Base-by-base conservation (phyloP, 1,284 basidiomycete genomes). In the Meira nashicola region DNA sequence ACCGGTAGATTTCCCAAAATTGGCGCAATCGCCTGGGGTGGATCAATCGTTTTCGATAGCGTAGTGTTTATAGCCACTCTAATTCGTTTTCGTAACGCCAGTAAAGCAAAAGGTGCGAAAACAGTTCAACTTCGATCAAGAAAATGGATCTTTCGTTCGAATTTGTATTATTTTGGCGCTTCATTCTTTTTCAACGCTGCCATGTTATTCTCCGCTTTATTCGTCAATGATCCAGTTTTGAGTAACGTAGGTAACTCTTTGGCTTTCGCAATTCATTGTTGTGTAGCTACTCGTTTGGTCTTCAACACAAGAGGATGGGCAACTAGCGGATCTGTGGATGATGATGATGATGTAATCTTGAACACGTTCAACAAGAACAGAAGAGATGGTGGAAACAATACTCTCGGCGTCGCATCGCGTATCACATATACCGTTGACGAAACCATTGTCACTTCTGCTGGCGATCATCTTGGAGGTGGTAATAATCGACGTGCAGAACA, bases 241-340 rank as follows among this genome's bases (percentile, higher is more conserved):
- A 48, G 46, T 48, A n/a, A 48, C 46, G 12, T 48, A 2, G 46
- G 46, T 21, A 21, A n/a, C 21, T 25, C 25, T n/a, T 21, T 48
- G 17, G 46, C 46, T 12, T 21, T 25, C 17, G 25, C 46, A 8
- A n/a, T 21, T 48, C 46, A 48, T 48, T 48, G 46, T 25, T 21
- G 17, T 12, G 25, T 48, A 5, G 46, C 46, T 8, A 48, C 46
- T 21, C 46, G 46, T 14, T 25, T 48, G 46, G 46, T 48, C 5
- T 48, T 48, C 12, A 48, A 4, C 12, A 23, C 46, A 19, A 48
- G 25, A 48, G 46, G 46, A 48, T 48, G 46, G 46, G 46, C 46
- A 21, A 48, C 17, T 8, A n/a, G 25, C 21, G 28, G 28, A 33
- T 33, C 28, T 33, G 46, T 48, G 17, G 46, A 23, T 23, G 25